phyloP scores from a whole-genome alignment of 140 eudicot genomes.

The Senecio squalidus region DNA sequence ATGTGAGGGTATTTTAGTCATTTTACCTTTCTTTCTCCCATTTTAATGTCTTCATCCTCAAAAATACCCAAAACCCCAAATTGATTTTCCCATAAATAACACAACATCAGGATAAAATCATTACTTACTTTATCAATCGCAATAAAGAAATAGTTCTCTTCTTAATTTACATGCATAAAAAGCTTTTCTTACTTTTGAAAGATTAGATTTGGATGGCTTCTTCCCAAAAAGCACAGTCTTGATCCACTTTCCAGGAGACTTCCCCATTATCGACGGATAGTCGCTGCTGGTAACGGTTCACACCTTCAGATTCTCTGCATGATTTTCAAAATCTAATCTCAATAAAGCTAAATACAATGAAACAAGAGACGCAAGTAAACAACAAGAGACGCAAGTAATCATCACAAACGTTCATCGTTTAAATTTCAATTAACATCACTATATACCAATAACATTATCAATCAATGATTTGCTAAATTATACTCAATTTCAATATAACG shows the following conservation, averaged over 20 bases:
- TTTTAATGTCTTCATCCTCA: too few relatives aligned
- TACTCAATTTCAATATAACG: not conserved
- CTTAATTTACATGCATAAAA: not conserved
- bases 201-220: slow-evolving; percentile 70
- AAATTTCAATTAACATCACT: not conserved
- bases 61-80: too few relatives aligned
- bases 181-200: slow-evolving; percentile 49
- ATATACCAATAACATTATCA: not conserved
- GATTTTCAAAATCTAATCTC: not conserved
- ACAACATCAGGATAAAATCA: slow-evolving; percentile 17
- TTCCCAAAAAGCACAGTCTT: slow-evolving; percentile 84
- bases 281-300: not conserved
- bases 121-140: slow-evolving; percentile 12
- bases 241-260: slow-evolving; percentile 98
- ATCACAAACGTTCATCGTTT: not conserved
- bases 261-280: slow-evolving; percentile 48
- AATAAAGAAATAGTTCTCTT: not conserved
- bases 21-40: too few relatives aligned
- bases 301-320: slow-evolving; percentile 23
- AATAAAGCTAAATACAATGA: not conserved
- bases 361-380: not conserved
- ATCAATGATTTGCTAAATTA: not conserved
- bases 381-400: too few relatives aligned
- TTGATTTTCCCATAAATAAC: too few relatives aligned
- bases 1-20: too few relatives aligned